A percentile compares a stretch with the other conserved stretches of the same genome.
These are phyloP conservation scores for Aspergillus conjunctus DNA, from an alignment of 495 filamentous ascomycete genomes.

Conservation along the genomic window DNA sequence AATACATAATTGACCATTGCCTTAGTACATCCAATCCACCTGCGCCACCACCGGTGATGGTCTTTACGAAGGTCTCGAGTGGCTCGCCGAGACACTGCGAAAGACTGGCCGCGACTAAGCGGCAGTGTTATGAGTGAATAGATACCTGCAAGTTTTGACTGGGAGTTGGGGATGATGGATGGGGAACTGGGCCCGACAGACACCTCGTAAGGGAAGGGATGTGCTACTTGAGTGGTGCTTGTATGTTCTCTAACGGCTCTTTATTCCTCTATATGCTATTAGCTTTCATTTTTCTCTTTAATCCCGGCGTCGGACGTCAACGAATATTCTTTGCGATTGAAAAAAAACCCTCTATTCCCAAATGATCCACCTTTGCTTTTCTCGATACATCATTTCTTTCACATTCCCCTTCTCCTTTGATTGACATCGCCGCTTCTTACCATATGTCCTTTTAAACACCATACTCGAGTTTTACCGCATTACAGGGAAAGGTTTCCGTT, in stretches of 20 bases:
- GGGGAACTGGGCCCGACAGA: slow-evolving; percentile 40
- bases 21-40: slow-evolving; percentile 98
- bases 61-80: slow-evolving; percentile 99
- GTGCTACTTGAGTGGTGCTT: slow-evolving; percentile 41
- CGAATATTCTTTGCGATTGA: slow-evolving; percentile 30
- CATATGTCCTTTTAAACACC: slow-evolving; percentile 8
- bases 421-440: slow-evolving; percentile 1
- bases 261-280: slow-evolving; percentile 48
- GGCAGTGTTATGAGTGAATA: slow-evolving; percentile 43
- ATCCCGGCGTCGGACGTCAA: slow-evolving; percentile 40
- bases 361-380: slow-evolving; percentile 10
- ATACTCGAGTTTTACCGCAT: not conserved
- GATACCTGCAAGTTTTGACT: slow-evolving; percentile 47
- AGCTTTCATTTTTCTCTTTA: slow-evolving; percentile 48
- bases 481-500: slow-evolving; percentile 1
- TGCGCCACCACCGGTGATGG: slow-evolving; percentile 99
- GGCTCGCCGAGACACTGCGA: slow-evolving; percentile 93
- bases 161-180: slow-evolving; percentile 47
- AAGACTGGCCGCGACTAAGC: slow-evolving; percentile 84
- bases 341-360: slow-evolving; percentile 30
- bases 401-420: slow-evolving; percentile 4
- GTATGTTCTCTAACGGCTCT: slow-evolving; percentile 43
- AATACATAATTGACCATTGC: slow-evolving; percentile 10
- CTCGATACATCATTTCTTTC: slow-evolving; percentile 11
- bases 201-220: slow-evolving; percentile 35